phyloP scores from a whole-genome alignment of 805 yeast genomes.

The Nakazawaea ishiwadae region DNA sequence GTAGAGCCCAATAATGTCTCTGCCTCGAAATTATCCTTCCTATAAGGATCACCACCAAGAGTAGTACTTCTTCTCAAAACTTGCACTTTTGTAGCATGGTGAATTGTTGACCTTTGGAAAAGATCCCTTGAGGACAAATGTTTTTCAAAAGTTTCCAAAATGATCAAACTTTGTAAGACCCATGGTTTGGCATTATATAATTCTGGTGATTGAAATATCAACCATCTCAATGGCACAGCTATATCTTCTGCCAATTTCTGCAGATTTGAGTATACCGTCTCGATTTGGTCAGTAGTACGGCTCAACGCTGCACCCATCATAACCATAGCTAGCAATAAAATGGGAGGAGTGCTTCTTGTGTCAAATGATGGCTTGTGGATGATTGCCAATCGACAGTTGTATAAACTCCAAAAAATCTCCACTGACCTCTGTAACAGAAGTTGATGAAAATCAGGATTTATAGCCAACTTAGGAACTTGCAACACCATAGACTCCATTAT shows the following conservation, averaged over 20 bases:
- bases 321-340: slow-evolving; percentile 51
- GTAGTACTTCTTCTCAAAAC: slow-evolving; percentile 43
- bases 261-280: slow-evolving; percentile 13
- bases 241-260: slow-evolving; percentile 29
- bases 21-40: slow-evolving; percentile 23
- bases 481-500: slow-evolving; percentile 18
- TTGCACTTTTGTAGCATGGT: slow-evolving; percentile 49
- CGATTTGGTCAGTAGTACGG: slow-evolving; percentile 14
- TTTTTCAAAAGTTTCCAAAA: slow-evolving; percentile 45
- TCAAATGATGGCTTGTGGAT: slow-evolving; percentile 57
- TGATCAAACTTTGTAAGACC: slow-evolving; percentile 43
- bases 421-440: slow-evolving; percentile 25
- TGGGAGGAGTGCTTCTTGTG: slow-evolving; percentile 40
- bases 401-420: slow-evolving; percentile 49
- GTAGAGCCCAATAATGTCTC: slow-evolving; percentile 15
- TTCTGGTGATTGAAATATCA: slow-evolving; percentile 38
- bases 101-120: slow-evolving; percentile 48
- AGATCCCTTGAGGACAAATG: slow-evolving; percentile 36
- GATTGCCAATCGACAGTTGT: slow-evolving; percentile 56
- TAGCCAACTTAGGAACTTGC: slow-evolving; percentile 22
- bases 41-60: slow-evolving; percentile 36
- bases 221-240: slow-evolving; percentile 39
- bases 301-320: slow-evolving; percentile 49
- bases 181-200: slow-evolving; percentile 43
- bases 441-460: slow-evolving; percentile 25